A percentile compares a stretch with the other conserved stretches of the same genome.
Conservation (phyloP, 306 rosid species). For the Coriaria nepalensis region DNA sequence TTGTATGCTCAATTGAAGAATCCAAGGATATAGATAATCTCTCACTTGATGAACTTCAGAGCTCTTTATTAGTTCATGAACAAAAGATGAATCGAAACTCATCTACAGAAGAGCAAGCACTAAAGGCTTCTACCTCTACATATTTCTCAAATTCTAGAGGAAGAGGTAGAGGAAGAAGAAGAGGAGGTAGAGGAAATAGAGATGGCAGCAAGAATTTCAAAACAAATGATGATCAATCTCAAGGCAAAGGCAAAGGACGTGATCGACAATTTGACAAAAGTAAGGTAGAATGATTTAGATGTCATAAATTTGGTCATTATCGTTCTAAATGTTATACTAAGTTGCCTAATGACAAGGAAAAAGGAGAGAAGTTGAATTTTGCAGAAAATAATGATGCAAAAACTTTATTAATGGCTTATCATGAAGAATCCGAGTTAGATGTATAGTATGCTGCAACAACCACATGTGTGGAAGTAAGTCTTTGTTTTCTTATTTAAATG, state of each 20-base stretch:
- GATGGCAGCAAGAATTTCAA: background rate
- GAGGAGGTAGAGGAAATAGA: background rate
- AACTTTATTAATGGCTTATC: background rate
- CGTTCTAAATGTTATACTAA: constrained; percentile 1
- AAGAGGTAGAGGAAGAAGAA: constrained; percentile 3
- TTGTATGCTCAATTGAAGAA: constrained; percentile 8
- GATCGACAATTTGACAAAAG: constrained; percentile 5
- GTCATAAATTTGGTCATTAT: constrained; percentile 7
- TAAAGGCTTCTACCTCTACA: constrained; percentile 6
- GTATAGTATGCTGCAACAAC: background rate
- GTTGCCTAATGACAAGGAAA: background rate
- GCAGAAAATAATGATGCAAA: background rate
- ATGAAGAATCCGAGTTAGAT: background rate
- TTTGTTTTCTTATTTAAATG: background rate
- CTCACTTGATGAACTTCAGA: too few species aligned
- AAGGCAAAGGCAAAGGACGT: background rate
- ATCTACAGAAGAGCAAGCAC: constrained; percentile 1
- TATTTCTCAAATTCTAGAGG: constrained; percentile 2
- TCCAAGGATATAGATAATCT: constrained; percentile 9
- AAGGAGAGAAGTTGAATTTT: background rate
- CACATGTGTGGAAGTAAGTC: constrained; percentile 4
- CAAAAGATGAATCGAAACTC: constrained; percentile 1
- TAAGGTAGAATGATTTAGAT: background rate
- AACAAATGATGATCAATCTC: background rate
- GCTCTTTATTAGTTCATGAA: constrained; percentile 7